These are phyloP conservation scores for Glycyrrhiza uralensis DNA, from an alignment of 306 rosid genomes.

Conservation along the genomic window DNA sequence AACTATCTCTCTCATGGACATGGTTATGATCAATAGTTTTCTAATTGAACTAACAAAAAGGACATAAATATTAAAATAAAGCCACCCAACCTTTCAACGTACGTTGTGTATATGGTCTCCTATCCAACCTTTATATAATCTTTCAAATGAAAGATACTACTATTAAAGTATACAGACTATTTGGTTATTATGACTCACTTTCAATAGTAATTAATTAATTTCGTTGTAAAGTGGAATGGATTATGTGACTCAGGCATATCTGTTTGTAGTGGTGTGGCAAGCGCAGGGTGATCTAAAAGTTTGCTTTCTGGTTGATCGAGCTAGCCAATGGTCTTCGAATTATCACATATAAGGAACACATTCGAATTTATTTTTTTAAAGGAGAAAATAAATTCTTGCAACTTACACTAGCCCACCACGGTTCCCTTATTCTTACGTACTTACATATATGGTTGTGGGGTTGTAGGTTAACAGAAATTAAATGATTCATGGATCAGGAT, in stretches of 20 bases:
- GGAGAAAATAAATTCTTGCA: neutral
- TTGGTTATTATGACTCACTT: conserved; percentile 34
- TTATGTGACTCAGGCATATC: conserved; percentile 36
- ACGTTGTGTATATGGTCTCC: conserved; percentile 4
- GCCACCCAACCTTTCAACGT: conserved; percentile 39
- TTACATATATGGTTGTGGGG: conserved; percentile 31
- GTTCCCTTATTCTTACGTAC: conserved; percentile 21
- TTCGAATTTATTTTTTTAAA: neutral
- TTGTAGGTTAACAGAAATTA: conserved; percentile 32
- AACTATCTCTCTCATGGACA: conserved; percentile 15
- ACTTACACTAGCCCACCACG: neutral
- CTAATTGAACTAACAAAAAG: conserved; percentile 6
- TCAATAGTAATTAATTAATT: conserved; percentile 27
- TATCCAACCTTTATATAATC: conserved; percentile 24
- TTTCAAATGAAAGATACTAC: conserved; percentile 18
- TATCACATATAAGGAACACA: neutral
- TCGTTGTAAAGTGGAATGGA: conserved; percentile 33
- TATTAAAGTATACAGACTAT: conserved; percentile 20
- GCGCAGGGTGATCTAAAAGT: conserved; percentile 24
- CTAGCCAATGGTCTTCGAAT: conserved; percentile 18
- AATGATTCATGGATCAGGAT: neutral
- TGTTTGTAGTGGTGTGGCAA: conserved; percentile 24
- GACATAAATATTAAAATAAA: conserved; percentile 28
- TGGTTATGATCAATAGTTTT: neutral
- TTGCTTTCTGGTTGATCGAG: conserved; percentile 13